Percentiles rank a stretch among this genome's conserved stretches.
Conservation (phyloP, 192 early-diverging fungal species). For the Linnemannia elongata region DNA sequence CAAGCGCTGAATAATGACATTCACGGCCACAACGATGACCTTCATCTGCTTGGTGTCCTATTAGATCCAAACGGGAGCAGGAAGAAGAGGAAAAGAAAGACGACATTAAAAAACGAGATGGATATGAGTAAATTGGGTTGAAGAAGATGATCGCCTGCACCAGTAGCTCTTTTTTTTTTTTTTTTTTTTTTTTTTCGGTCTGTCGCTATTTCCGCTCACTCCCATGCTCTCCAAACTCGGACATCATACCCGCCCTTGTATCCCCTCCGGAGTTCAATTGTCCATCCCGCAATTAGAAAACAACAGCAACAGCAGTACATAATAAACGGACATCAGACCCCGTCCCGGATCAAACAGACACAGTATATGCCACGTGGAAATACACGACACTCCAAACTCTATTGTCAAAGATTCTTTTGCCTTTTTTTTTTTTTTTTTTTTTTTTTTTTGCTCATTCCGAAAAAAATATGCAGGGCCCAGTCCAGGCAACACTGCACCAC, state of each 20-base stretch:
- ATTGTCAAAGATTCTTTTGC: not conserved
- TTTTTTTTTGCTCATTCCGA: not conserved
- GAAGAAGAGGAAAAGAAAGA: not conserved
- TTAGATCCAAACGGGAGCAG: not conserved
- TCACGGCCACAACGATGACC: conserved; percentile 66
- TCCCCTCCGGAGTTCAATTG: not conserved
- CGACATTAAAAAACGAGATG: not conserved
- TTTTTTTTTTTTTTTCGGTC: no score
- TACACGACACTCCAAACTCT: not conserved
- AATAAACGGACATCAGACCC: not conserved
- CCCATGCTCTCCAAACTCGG: not conserved
- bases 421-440: not conserved
- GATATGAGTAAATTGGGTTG: not conserved
- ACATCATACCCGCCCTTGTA: not conserved
- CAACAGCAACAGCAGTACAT: not conserved
- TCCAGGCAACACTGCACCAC: not conserved
- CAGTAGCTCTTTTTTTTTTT: no score
- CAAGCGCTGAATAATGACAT: conserved; percentile 65
- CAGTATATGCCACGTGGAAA: conserved; percentile 1
- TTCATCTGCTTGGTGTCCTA: conserved; percentile 69
- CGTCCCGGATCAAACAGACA: not conserved
- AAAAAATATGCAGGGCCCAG: conserved; percentile 1
- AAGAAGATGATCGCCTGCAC: not conserved
- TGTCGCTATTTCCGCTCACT: not conserved
- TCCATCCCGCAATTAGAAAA: not conserved